Base-by-base conservation (phyloP, 768 basidiomycete genomes). In the Kwoniella dendrophila region DNA sequence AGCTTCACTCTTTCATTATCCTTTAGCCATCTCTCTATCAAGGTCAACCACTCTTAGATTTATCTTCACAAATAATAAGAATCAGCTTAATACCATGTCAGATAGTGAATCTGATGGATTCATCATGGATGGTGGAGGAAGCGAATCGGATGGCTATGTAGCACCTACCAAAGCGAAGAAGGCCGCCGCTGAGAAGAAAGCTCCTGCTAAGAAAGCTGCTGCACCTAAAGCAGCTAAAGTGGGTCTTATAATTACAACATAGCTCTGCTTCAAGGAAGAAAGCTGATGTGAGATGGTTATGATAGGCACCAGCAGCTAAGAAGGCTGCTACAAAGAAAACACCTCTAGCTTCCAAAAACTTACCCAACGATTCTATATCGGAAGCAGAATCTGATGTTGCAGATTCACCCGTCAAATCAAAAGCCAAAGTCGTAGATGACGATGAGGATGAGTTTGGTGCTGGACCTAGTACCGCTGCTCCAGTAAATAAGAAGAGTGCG, bases 401-500 rank as follows among this genome's bases (percentile, higher is more conserved):
- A 20, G 52, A 66, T 3, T 67, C 68, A 48, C 86, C 86, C 24
- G 82, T 82, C 56, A 73, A 67, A 84, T 85, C 65, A 86, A 89
- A 72, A 83, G 82, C 34, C 83, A 86, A 32, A 82, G 82, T 57
- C 81, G 81, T 79, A 73, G 36, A 76, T 63, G 75, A 75, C 49
- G 67, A 61, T 16, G 66, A 69, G n/a, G 70, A 74, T 59, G 73
- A 65, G 26, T 55, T 68, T 27, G 67, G 69, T 20, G 54, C 58
- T 41, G 53, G 53, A 52, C 53, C 63, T 63, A 62, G 63, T 59
- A 43, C 55, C 63, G 49, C 50, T 56, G 53, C 62, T 36, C 40
- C 57, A 8, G 68, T 67, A 30, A 55, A 56, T 33, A 66, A 71
- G 82, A 95, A 95, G 82, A 89, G 86, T 12, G 90, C 90, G 1